Conservation (phyloP, 805 yeast species). For the Vanderwaltozyma tropicalis region DNA sequence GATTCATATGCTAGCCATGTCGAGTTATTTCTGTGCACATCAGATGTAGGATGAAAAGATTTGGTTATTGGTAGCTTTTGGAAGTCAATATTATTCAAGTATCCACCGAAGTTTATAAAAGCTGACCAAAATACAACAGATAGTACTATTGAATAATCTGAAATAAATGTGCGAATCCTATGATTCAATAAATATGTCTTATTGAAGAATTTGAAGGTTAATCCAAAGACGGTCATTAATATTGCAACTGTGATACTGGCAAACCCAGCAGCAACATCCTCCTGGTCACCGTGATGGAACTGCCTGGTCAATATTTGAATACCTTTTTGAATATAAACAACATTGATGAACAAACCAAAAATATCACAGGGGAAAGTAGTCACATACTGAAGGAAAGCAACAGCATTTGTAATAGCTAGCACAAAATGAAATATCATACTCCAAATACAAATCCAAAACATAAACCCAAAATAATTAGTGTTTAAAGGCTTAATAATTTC, state of each 20-base stretch:
- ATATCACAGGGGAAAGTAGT: conserved; percentile 83
- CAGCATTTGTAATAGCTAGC: conserved; percentile 60
- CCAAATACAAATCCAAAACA: conserved; percentile 96
- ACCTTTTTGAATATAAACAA: conserved; percentile 84
- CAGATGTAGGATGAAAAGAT: conserved; percentile 64
- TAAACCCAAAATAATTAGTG: conserved; percentile 68
- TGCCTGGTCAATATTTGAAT: conserved; percentile 70
- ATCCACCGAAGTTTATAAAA: conserved; percentile 84
- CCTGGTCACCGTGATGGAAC: conserved; percentile 35
- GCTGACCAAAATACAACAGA: conserved; percentile 86
- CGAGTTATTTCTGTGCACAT: conserved; percentile 13
- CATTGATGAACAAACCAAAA: conserved; percentile 83
- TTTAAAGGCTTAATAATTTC: conserved; percentile 28
- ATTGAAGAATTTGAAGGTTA: conserved; percentile 42
- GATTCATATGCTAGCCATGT: conserved; percentile 34
- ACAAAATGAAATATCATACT: conserved; percentile 69
- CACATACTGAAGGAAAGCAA: conserved; percentile 56
- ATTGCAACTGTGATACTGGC: conserved; percentile 67
- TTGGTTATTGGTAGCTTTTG: conserved; percentile 57
- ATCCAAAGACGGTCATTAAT: conserved; percentile 68
- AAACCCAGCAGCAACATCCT: conserved; percentile 43
- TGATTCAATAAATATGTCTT: conserved; percentile 53
- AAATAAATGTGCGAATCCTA: conserved; percentile 53
- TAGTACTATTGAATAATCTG: conserved; percentile 80
- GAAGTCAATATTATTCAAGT: conserved; percentile 45